Conservation (phyloP, 1,284 basidiomycete species). For the Mixia osmundae region DNA sequence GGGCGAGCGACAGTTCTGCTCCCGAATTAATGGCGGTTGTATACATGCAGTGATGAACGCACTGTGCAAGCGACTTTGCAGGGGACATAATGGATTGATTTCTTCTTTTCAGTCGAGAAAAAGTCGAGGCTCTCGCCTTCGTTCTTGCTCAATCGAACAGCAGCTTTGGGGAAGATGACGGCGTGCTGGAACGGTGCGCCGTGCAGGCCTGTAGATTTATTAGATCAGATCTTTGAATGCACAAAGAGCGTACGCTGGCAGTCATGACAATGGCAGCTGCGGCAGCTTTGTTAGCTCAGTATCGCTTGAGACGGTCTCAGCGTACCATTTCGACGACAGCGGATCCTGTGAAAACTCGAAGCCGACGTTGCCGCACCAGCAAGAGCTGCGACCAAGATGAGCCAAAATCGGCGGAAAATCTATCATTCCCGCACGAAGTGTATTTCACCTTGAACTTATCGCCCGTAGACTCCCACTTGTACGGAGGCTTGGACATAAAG, state of each 20-base stretch:
- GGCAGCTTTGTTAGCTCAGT: neutral
- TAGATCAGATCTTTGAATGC: neutral
- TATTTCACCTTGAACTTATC: constrained; percentile 7
- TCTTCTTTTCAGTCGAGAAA: constrained; percentile 4
- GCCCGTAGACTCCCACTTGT: constrained; percentile 6
- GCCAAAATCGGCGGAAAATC: neutral
- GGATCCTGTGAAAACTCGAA: constrained; percentile 7
- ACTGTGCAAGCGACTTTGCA: constrained; percentile 7
- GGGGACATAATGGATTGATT: constrained; percentile 5
- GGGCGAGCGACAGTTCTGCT: neutral
- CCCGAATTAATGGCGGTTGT: neutral
- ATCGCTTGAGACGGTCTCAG: neutral
- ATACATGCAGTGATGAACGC: constrained; percentile 6
- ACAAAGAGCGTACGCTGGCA: neutral
- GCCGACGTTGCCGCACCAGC: constrained; percentile 6
- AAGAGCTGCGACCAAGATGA: constrained; percentile 1
- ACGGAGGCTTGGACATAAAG: constrained; percentile 9
- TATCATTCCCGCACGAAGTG: constrained; percentile 1
- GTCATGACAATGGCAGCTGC: neutral
- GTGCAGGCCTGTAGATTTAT: constrained; percentile 2
- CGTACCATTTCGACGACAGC: constrained; percentile 7
- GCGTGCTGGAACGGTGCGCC: constrained; percentile 10
- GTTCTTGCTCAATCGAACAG: constrained; percentile 8
- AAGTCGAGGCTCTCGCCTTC: constrained; percentile 6
- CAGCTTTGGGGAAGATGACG: constrained; percentile 8